Percentiles rank a stretch among this genome's conserved stretches.
These are phyloP conservation scores for Russula abietina DNA, from an alignment of 768 basidiomycete species.

Conservation along the genomic window DNA sequence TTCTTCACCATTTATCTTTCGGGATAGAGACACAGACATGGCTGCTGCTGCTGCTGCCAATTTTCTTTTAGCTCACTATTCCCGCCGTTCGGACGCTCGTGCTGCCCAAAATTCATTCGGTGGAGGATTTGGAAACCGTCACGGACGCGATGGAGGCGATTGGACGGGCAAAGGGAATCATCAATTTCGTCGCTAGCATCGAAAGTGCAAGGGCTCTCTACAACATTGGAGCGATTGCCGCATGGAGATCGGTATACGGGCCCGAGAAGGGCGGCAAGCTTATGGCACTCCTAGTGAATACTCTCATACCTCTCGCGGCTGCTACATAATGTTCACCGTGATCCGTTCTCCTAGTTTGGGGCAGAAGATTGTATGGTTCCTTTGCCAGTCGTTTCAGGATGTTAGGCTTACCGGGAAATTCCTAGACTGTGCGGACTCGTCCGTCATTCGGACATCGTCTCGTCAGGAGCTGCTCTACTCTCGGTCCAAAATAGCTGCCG, in stretches of 20 bases:
- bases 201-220: conserved; percentile 75
- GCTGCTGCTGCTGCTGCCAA: neutral
- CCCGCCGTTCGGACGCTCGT: conserved; percentile 58
- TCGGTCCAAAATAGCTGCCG: conserved; percentile 73
- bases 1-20: neutral
- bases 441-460: conserved; percentile 68
- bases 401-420: neutral
- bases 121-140: conserved; percentile 57
- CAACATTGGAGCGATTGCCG: conserved; percentile 63
- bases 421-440: conserved; percentile 84
- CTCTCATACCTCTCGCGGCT: neutral
- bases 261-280: conserved; percentile 46
- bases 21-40: neutral
- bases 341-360: conserved; percentile 59
- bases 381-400: neutral
- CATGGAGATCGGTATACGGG: conserved; percentile 51
- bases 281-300: conserved; percentile 55
- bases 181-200: conserved; percentile 71
- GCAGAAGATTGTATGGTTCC: conserved; percentile 78
- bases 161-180: conserved; percentile 31
- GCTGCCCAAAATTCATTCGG: conserved; percentile 77
- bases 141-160: conserved; percentile 41
- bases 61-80: conserved; percentile 38
- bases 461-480: conserved; percentile 77
- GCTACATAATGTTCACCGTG: neutral